These are phyloP conservation scores for Botrytis tulipae DNA, from an alignment of 2,329 filamentous ascomycete genomes.

Conservation along the genomic window DNA sequence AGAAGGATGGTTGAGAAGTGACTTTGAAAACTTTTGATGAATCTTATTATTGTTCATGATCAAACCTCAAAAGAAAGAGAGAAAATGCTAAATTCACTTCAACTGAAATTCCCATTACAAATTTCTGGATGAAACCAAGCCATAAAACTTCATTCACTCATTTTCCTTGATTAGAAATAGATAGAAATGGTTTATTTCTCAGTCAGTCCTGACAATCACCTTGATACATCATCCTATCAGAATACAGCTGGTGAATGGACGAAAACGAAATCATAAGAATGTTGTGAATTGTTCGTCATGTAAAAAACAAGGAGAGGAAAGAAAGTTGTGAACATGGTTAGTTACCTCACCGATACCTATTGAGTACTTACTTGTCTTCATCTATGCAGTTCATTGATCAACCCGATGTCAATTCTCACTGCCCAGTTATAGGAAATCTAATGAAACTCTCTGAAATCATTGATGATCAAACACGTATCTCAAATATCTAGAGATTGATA, in stretches of 20 bases:
- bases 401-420: no score
- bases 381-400: not conserved
- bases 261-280: fast-evolving
- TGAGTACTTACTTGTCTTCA: not conserved
- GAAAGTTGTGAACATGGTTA: not conserved
- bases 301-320: not conserved
- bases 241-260: not conserved
- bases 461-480: no score
- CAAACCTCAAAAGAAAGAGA: not conserved
- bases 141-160: not conserved
- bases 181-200: not conserved
- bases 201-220: not conserved
- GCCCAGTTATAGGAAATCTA: no score
- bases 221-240: fast-evolving
- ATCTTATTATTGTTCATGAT: no score
- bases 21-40: no score
- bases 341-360: not conserved
- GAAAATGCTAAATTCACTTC: not conserved
- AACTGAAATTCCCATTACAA: not conserved
- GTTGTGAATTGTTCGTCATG: not conserved
- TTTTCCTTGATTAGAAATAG: not conserved
- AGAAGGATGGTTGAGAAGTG: not conserved
- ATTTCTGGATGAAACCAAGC: not conserved
- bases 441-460: no score
- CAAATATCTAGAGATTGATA: no score